Evolutionary conservation across 352 stramenopile species (phyloP), one percentile per base, ranked within the genome.

Genomic region (Pythium brachiatum): DNA sequence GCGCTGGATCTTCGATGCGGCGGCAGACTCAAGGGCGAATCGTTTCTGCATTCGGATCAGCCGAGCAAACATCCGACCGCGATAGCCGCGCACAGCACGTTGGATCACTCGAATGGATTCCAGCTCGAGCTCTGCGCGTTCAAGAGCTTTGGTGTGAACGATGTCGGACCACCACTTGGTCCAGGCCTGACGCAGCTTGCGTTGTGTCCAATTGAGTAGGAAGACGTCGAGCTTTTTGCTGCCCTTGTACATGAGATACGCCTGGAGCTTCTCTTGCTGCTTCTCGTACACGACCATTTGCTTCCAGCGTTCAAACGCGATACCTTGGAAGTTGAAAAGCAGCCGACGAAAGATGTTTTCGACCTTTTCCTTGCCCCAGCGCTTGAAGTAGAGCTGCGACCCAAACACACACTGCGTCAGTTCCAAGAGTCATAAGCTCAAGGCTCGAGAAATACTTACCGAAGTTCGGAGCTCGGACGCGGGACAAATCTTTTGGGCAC

Each of bases 201-300:
- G 81, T 43, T 89, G 78, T 0, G 75, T 79, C 81, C 81, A 91
- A 51, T 90, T 89, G 26, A 75, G 62, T 23, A 92, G 52, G 48
- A 92, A 91, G 7, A 65, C 53, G 43, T 92, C 81, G 15, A 94
- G 75, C 51, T 88, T 88, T 57, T 90, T 89, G 46, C 75, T 84
- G 20, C 85, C 85, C 53, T 90, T 90, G 72, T 90, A 92, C 38
- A 91, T 74, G 20, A 92, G 66, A 23, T 92, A 89, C 2, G 74
- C 78, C 26, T 88, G 73, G 12, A 86, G 67, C 47, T 89, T 89
- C 38, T 92, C 83, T 32, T 90, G 78, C 41, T 91, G 81, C 54
- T 87, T 91, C 34, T 89, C 78, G 27, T 62, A 74, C 34, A 64
- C 73, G 16, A 89, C 66, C 21, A 65, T 65, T 6, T 76, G 64